Conservation (phyloP, 306 rosid species). For the Ormosia emarginata region DNA sequence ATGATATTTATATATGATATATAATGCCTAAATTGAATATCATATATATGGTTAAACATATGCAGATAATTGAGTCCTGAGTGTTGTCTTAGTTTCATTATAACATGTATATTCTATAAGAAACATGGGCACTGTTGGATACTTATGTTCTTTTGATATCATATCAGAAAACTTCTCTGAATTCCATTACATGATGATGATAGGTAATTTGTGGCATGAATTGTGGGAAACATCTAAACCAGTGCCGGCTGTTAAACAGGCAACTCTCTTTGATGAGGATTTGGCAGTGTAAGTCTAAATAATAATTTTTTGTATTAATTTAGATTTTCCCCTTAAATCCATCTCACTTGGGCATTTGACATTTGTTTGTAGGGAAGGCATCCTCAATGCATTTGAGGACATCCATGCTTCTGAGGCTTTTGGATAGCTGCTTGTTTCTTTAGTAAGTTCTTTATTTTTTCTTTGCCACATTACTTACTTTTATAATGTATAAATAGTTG, state of each 20-base stretch:
- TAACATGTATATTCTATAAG: background rate
- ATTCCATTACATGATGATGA: slow-evolving; percentile 21
- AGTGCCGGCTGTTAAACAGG: slow-evolving; percentile 91
- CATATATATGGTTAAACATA: background rate
- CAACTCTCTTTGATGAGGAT: slow-evolving; percentile 97
- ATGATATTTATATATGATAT: slow-evolving; percentile 4
- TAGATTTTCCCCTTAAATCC: background rate
- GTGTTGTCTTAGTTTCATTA: slow-evolving; percentile 2
- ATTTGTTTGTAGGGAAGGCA: slow-evolving; percentile 81
- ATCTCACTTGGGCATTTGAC: slow-evolving; percentile 9
- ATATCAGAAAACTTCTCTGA: slow-evolving; percentile 15
- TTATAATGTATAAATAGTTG: background rate
- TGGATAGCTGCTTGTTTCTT: slow-evolving; percentile 74
- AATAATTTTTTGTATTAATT: background rate
- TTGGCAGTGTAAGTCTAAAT: slow-evolving; percentile 80
- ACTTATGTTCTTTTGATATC: background rate
- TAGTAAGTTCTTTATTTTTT: slow-evolving; percentile 57
- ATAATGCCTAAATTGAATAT: slow-evolving; percentile 6
- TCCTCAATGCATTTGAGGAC: slow-evolving; percentile 71
- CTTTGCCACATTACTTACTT: background rate
- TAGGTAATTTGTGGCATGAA: slow-evolving; percentile 97
- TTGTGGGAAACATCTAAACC: slow-evolving; percentile 93
- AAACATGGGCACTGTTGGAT: background rate
- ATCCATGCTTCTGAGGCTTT: slow-evolving; percentile 80
- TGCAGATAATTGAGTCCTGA: background rate